These are phyloP conservation scores for Ajuga reptans DNA, from an alignment of 305 asterid species.

Conservation along the genomic window DNA sequence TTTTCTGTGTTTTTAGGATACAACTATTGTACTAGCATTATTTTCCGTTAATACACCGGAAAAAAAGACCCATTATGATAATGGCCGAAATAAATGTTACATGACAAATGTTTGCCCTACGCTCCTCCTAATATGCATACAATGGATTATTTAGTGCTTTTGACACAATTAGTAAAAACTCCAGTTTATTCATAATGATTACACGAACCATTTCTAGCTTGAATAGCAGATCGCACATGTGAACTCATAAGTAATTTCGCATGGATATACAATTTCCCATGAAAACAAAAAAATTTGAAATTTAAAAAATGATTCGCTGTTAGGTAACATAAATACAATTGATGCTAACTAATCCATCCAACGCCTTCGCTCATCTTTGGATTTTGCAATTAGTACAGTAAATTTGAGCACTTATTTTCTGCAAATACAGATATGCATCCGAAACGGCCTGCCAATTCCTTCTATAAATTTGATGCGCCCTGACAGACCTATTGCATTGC, in stretches of 20 bases:
- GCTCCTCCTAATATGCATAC: conserved; percentile 2
- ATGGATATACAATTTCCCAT: conserved; percentile 11
- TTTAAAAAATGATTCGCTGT: conserved; percentile 24
- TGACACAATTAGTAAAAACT: not conserved
- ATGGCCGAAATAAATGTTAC: not conserved
- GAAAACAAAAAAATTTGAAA: not conserved
- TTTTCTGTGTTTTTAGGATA: not conserved
- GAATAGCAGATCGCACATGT: not conserved
- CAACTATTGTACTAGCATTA: not conserved
- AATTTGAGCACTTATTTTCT: conserved; percentile 18
- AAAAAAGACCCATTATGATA: not conserved
- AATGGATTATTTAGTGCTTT: not conserved
- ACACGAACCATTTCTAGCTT: conserved; percentile 5
- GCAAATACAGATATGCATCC: conserved; percentile 22
- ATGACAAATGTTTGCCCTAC: not conserved
- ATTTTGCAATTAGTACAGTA: conserved; percentile 20
- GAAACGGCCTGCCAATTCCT: conserved; percentile 16
- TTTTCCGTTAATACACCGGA: not conserved
- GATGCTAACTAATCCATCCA: conserved; percentile 24
- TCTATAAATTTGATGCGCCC: conserved; percentile 22
- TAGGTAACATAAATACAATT: conserved; percentile 31
- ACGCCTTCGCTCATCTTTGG: conserved; percentile 15
- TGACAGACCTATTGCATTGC: conserved; percentile 19
- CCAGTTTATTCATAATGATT: not conserved
- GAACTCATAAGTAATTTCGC: conserved; percentile 4